Percentiles rank a stretch among this genome's conserved stretches.
Evolutionary conservation across 2,329 filamentous ascomycete species (phyloP).

Genomic region (Fusarium aywerte): DNA sequence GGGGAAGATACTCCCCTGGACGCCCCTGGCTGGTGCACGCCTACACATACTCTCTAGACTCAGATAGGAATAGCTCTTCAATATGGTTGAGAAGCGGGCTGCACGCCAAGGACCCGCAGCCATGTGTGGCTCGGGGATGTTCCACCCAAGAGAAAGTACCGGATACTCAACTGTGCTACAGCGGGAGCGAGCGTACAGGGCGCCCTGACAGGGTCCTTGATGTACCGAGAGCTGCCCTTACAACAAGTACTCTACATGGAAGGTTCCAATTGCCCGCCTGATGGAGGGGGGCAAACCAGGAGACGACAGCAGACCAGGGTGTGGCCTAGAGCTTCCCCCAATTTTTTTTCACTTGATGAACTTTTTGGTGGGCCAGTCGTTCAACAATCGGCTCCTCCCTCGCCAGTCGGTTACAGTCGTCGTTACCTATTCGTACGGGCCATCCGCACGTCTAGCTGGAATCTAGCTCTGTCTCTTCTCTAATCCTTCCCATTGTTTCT

Average conservation of each 20-base stretch:
- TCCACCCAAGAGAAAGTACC: constrained; percentile 42
- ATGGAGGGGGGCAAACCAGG: constrained; percentile 14
- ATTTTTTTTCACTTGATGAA: constrained; percentile 49
- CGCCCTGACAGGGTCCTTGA: constrained; percentile 30
- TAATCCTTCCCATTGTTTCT: constrained; percentile 43
- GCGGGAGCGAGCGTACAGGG: constrained; percentile 23
- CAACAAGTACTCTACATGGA: constrained; percentile 22
- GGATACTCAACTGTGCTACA: constrained; percentile 40
- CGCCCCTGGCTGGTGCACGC: constrained; percentile 42
- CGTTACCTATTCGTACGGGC: constrained; percentile 45
- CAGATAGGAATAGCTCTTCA: constrained; percentile 46
- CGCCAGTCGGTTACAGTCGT: constrained; percentile 44
- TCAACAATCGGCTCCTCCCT: constrained; percentile 52
- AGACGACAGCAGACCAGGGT: constrained; percentile 38
- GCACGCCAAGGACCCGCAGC: constrained; percentile 44
- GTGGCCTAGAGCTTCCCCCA: constrained; percentile 48
- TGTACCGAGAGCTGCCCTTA: constrained; percentile 37
- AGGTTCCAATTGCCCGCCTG: constrained; percentile 15
- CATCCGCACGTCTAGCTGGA: constrained; percentile 36
- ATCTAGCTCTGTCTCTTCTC: constrained; percentile 38
- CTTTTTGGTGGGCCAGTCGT: constrained; percentile 51
- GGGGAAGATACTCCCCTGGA: constrained; percentile 45
- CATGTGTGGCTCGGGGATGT: constrained; percentile 45
- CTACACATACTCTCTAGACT: constrained; percentile 37
- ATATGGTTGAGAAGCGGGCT: constrained; percentile 59